Evolutionary conservation across 2,329 filamentous ascomycete species (phyloP).

Genomic region (Ustulina deusta): DNA sequence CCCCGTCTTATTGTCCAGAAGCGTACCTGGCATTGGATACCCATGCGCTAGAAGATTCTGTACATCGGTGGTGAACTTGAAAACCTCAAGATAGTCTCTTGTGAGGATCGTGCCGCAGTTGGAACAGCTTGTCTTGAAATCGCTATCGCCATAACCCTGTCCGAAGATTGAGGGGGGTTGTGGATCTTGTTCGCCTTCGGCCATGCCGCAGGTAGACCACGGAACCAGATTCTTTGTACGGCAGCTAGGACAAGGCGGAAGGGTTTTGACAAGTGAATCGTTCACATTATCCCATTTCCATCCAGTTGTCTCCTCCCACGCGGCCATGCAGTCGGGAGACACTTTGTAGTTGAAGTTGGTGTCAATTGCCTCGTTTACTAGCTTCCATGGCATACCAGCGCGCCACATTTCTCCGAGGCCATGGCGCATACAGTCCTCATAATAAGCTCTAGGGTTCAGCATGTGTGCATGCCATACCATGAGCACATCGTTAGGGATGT

Average conservation of each 20-base stretch:
- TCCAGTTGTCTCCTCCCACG: constrained; percentile 63
- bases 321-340: constrained; percentile 55
- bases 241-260: constrained; percentile 69
- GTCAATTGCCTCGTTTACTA: constrained; percentile 69
- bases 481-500: constrained; percentile 68
- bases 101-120: constrained; percentile 63
- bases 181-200: constrained; percentile 53
- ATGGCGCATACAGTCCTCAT: constrained; percentile 77
- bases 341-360: constrained; percentile 68
- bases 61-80: constrained; percentile 71
- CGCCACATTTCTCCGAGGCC: constrained; percentile 69
- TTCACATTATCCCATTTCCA: constrained; percentile 70
- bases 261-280: constrained; percentile 60
- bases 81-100: constrained; percentile 70
- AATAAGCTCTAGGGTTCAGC: constrained; percentile 79
- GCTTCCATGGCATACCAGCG: constrained; percentile 74
- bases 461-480: constrained; percentile 86
- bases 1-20: constrained; percentile 67
- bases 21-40: constrained; percentile 74
- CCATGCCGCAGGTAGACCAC: constrained; percentile 69
- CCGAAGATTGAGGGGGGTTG: constrained; percentile 57
- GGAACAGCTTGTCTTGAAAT: constrained; percentile 64
- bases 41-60: constrained; percentile 59
- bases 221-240: constrained; percentile 56
- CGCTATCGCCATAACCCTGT: constrained; percentile 70